Base-by-base conservation (phyloP, 129 eudicot genomes). In the Lactuca sativa region DNA sequence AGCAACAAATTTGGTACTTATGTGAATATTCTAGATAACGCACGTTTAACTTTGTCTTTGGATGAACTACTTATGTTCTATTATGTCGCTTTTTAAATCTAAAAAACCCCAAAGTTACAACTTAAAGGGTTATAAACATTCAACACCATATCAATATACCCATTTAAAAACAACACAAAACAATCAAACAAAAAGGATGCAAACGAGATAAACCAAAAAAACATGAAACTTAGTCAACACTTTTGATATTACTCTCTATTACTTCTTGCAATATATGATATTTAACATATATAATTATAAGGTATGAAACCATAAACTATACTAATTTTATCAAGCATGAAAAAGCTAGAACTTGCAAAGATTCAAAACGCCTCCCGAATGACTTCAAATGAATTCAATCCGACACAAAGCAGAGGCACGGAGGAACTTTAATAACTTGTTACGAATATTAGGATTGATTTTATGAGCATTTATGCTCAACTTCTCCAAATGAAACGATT, bases 381-480 rank as follows among this genome's bases (percentile, higher is more conserved):
- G 63, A 21, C 52, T 62, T 62, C 49, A 60, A 37, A 15, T 5
- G 2, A 48, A 67, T 67, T 52, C 72, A 12, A 67, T 10, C 61
- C 16, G 60, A 10, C 62, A 52, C 34, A 25, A 38, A 10, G 9
- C 38, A 7, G 72, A 67, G 18, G 51, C 25, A 53, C 34, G 62
- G 5, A 6, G 34, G 36, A 53, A 15, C 49, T 13, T 53, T 17
- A 56, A 69, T 17, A 69, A 56, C 64, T 30, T 12, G 3, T 56
- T 14, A 33, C 31, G 43, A 21, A 5, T 69, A 53, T 18, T 1
- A 55, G n/a, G 37, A 8, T 40, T 36, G 5, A 38, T 56, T 3
- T 14, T 37, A 69, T 56, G 41, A 40, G 55, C 53, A 10, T 37
- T 21, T 55, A 69, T 25, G 31, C 25, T 69, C 9, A 69, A 38